These are phyloP conservation scores for Trichoderma asperellum DNA, from an alignment of 2,329 filamentous ascomycete genomes.

Conservation along the genomic window DNA sequence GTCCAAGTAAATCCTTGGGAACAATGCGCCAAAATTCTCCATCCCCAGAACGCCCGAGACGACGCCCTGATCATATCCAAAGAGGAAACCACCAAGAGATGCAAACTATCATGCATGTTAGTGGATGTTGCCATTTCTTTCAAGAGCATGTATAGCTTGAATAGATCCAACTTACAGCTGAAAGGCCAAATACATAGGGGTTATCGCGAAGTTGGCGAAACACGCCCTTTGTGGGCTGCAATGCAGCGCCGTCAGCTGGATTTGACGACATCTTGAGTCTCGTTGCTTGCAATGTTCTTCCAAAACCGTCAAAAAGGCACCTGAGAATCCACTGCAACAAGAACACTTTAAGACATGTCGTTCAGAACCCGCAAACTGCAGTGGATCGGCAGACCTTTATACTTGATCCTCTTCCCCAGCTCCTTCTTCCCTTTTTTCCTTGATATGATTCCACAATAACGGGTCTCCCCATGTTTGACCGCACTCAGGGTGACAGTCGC, in stretches of 20 bases:
- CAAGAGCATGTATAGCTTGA: background rate
- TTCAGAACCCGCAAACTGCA: background rate
- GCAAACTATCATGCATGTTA: conserved; percentile 34
- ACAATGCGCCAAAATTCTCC: conserved; percentile 45
- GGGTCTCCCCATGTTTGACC: background rate
- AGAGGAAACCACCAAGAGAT: conserved; percentile 49
- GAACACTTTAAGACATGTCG: conserved; percentile 1
- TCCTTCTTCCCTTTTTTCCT: background rate
- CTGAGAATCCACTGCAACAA: background rate
- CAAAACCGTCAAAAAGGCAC: background rate
- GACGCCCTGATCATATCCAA: conserved; percentile 56
- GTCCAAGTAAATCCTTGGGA: conserved; percentile 46
- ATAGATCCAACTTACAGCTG: conserved; percentile 40
- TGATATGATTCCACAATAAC: background rate
- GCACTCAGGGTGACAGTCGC: conserved; percentile 24
- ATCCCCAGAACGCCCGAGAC: conserved; percentile 52
- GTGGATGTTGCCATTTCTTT: background rate
- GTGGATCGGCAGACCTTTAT: conserved; percentile 22
- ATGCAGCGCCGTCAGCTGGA: background rate
- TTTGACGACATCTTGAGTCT: conserved; percentile 11
- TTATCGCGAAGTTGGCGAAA: conserved; percentile 43
- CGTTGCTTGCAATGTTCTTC: background rate
- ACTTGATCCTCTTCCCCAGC: background rate
- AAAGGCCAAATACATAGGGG: conserved; percentile 50
- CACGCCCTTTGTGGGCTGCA: conserved; percentile 34